These are phyloP conservation scores for Camelina laxa DNA, from an alignment of 345 rosid species.

Conservation along the genomic window DNA sequence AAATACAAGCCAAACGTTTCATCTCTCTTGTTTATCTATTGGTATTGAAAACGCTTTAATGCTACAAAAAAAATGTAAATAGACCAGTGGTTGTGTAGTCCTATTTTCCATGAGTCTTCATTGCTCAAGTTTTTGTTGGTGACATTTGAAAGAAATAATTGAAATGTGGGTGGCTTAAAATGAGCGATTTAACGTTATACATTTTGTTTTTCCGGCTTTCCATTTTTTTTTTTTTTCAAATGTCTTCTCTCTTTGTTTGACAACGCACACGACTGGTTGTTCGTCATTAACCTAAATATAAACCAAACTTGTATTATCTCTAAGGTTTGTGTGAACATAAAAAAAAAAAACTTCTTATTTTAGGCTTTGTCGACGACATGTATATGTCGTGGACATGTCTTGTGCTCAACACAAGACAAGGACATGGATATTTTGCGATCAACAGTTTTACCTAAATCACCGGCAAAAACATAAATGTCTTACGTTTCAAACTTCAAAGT, in stretches of 20 bases:
- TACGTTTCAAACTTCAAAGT: not conserved
- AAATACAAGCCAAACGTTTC: not conserved
- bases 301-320: conserved; percentile 14
- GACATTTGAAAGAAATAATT: not conserved
- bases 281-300: not conserved
- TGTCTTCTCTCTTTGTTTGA: not conserved
- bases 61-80: not conserved
- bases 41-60: not conserved
- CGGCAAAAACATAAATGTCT: not conserved
- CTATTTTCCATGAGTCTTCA: not conserved
- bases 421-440: not conserved
- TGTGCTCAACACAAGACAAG: not conserved
- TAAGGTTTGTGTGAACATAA: conserved; percentile 22
- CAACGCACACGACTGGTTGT: not conserved
- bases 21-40: not conserved
- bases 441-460: not conserved
- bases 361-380: conserved; percentile 1
- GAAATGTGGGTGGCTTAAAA: not conserved
- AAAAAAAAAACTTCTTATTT: not conserved
- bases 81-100: not conserved
- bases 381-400: not conserved
- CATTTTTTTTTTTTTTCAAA: too few species aligned
- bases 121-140: not conserved
- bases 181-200: not conserved
- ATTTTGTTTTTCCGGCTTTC: not conserved